Evolutionary conservation across 225 moss, liverwort and hornwort species (phyloP), one percentile per base, ranked within the genome.

Genomic region (Thuidium tamariscinum): DNA sequence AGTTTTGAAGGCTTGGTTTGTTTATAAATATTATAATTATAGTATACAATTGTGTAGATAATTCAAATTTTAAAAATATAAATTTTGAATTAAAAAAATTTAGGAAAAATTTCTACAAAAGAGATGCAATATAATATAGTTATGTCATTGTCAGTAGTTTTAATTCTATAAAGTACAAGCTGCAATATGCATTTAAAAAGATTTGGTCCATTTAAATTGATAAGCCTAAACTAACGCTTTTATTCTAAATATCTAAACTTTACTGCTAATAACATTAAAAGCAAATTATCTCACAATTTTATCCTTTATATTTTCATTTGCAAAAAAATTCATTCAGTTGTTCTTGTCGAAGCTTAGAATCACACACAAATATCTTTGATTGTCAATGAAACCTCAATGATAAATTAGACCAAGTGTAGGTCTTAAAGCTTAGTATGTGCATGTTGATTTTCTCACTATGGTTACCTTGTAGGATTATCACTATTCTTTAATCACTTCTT

Each of bases 21-120:
- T 27, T 6, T 71, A 15, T 29, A 44, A 71, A 17, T 27, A 48
- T 11, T 19, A 20, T 2, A 32, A 73, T 32, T 32, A 48, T 11
- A 48, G 7, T 73, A 1, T 4, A 32, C 0, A 1, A 32, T 32
- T 48, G 48, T 73, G 30, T 48, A 0, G 32, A 32, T 48, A 48
- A 48, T 2, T 3, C 3, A 30, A 72, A 11, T 48, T 48, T 7
- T 18, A 72, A 72, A 17, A 30, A 1, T 48, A 0, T 7, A 20
- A 48, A 30, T 48, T 48, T 11, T 2, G 11, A 12, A 3, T 4
- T n/a, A n/a, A n/a, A 73, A 30, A 29, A 73, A 2, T 48, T 1
- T 48, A 30, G 0, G 0, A 2, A 0, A 69, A 23, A 41, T 26
- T n/a, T 26, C 3, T 26, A 25, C 15, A 26, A 15, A 0, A 69